These are phyloP conservation scores for Cyberlindnera bimundalis DNA, from an alignment of 805 yeast species.

Conservation along the genomic window DNA sequence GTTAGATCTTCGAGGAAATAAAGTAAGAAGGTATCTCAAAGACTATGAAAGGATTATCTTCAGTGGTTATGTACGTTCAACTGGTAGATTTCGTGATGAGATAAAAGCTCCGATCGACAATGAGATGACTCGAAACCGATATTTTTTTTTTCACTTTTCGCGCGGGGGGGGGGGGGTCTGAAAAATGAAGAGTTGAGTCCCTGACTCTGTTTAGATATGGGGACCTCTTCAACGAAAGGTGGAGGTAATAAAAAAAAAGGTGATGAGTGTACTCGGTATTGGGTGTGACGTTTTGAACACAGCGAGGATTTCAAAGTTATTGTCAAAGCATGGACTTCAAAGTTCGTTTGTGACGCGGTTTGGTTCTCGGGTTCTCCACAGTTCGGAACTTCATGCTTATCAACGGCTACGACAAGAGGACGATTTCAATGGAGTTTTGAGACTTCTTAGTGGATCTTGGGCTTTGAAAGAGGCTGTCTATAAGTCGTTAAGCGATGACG, in stretches of 20 bases:
- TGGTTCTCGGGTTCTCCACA: conserved; percentile 49
- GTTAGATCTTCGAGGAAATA: not conserved
- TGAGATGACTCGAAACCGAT: not conserved
- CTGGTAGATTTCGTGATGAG: conserved; percentile 5
- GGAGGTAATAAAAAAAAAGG: not conserved
- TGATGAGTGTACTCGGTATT: conserved; percentile 16
- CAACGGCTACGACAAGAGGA: conserved; percentile 12
- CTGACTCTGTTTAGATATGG: no score
- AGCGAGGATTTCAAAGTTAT: conserved; percentile 42
- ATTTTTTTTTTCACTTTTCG: conserved; percentile 5
- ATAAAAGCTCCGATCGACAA: no score
- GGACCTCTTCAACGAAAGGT: no score
- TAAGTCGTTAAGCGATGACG: conserved; percentile 48
- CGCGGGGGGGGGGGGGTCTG: not conserved
- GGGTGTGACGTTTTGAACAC: conserved; percentile 45
- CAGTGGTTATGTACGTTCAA: no score
- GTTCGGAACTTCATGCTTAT: conserved; percentile 39
- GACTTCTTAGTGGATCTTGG: conserved; percentile 58
- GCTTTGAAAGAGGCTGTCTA: conserved; percentile 72
- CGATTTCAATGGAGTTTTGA: conserved; percentile 29
- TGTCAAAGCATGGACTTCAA: conserved; percentile 32
- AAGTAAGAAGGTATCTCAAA: not conserved
- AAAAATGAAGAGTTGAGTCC: not conserved
- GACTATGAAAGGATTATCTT: no score
- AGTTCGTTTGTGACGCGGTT: conserved; percentile 35